Percentiles rank a stretch among this genome's conserved stretches.
Conservation (phyloP, 768 basidiomycete species). For the Mycena galericulata region DNA sequence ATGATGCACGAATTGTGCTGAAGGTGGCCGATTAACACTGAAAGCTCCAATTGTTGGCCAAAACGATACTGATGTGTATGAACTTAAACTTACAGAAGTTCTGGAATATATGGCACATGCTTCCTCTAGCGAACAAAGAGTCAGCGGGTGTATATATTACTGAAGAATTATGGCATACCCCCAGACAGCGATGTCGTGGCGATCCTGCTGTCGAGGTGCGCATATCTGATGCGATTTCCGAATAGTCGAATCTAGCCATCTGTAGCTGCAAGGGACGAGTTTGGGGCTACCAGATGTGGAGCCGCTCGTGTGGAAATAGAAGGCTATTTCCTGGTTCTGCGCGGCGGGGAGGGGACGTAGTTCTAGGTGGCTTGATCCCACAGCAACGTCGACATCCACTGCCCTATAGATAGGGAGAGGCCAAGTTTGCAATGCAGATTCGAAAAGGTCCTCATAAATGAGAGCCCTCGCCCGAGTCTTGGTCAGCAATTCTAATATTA, state of each 20-base stretch:
- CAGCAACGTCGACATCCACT: conserved; percentile 52
- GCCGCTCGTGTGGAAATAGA: conserved; percentile 86
- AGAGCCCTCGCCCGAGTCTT: conserved; percentile 73
- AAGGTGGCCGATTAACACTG: conserved; percentile 78
- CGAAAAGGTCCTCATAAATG: conserved; percentile 71
- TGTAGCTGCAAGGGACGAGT: conserved; percentile 77
- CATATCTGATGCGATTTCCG: conserved; percentile 69
- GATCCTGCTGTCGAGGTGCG: conserved; percentile 59
- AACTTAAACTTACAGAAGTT: conserved; percentile 69
- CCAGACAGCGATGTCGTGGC: conserved; percentile 77
- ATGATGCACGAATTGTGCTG: conserved; percentile 68
- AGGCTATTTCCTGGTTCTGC: conserved; percentile 57
- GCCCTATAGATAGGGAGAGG: conserved; percentile 64
- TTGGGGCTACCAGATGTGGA: conserved; percentile 89
- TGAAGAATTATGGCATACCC: conserved; percentile 63
- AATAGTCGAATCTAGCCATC: conserved; percentile 72
- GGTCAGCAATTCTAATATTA: conserved; percentile 77
- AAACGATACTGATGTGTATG: conserved; percentile 38
- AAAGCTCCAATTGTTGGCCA: conserved; percentile 31
- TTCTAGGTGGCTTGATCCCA: conserved; percentile 53
- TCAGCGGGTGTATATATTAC: conserved; percentile 43
- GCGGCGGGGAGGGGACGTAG: conserved; percentile 47
- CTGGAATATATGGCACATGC: conserved; percentile 87
- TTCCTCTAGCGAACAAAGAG: conserved; percentile 68
- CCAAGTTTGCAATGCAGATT: conserved; percentile 55